A percentile compares a stretch with the other conserved stretches of the same genome.
Conservation (phyloP, 1,284 basidiomycete genomes). For the Microbotryum violaceum region DNA sequence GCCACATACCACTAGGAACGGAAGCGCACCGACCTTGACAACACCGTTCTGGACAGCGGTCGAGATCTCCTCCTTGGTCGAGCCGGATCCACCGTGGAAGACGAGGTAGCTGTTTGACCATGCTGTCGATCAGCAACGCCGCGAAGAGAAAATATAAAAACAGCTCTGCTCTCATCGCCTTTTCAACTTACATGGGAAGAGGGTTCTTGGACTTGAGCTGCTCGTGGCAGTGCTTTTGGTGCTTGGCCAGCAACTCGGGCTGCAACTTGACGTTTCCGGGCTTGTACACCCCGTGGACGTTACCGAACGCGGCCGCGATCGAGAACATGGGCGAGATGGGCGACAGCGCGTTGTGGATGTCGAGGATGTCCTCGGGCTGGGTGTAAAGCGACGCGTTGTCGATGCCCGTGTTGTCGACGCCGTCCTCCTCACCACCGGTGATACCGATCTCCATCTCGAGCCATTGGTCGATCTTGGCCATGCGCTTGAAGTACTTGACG, state of each 20-base stretch:
- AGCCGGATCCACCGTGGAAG: slow-evolving; percentile 99
- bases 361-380: slow-evolving; percentile 92
- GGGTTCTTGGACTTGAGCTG: slow-evolving; percentile 61
- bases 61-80: slow-evolving; percentile 90
- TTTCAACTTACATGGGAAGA: slow-evolving; percentile 65
- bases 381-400: slow-evolving; percentile 95
- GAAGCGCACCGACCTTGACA: slow-evolving; percentile 51
- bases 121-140: not conserved
- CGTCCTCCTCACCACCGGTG: slow-evolving; percentile 98
- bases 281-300: slow-evolving; percentile 95
- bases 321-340: slow-evolving; percentile 89
- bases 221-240: slow-evolving; percentile 70
- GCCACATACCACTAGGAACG: slow-evolving; percentile 45
- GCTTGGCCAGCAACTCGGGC: slow-evolving; percentile 85
- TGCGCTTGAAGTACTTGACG: slow-evolving; percentile 89
- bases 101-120: slow-evolving; percentile 69
- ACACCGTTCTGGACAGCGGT: slow-evolving; percentile 89
- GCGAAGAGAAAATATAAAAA: not conserved
- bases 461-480: slow-evolving; percentile 85
- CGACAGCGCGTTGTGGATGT: slow-evolving; percentile 77
- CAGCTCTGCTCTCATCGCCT: not conserved
- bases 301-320: slow-evolving; percentile 93
- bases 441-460: slow-evolving; percentile 99
- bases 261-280: slow-evolving; percentile 83
- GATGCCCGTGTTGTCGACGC: slow-evolving; percentile 86